Base-by-base conservation (phyloP, 1,139 yeast genomes). In the Meyerozyma carpophila region DNA sequence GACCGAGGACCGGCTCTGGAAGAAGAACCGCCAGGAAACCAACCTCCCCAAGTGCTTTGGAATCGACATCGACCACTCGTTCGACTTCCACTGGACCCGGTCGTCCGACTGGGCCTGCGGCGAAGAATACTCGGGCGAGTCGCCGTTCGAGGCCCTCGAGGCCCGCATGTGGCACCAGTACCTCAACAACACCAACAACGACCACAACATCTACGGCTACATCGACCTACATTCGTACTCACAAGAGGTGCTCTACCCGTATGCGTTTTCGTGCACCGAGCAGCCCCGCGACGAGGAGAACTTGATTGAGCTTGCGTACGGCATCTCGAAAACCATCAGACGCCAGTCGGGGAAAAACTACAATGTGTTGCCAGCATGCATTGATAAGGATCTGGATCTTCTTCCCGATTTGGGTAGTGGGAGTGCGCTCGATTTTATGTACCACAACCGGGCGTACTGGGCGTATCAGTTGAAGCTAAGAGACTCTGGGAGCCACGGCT, bases 31-130 rank as follows among this genome's bases (percentile, higher is more conserved):
- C 49, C 96, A 90, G 63, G 77, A 78, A 43, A 85, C 95, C 0
- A 74, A 70, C 32, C 64, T 79, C 42, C 81, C 87, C 5, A 64
- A 73, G 38, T 90, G 97, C 62, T 69, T 75, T 42, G 97, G 97
- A 7, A 77, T 89, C 40, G 96, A 90, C 59, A 81, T 90, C 46
- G 96, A 88, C 60, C 95, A 86, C 56, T 84, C 95, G 1, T 88
- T 83, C 62, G 84, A 78, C 52, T 85, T 70, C 64, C 89, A 84
- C 55, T 87, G 93, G 84, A 71, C 79, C 6, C 68, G 70, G 40
- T 77, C 85, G 13, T 65, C 71, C 41, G 88, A 82, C 47, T 70
- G 79, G 62, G 88, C 93, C 4, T 90, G 96, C 63, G 84, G 87
- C 32, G 94, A 84, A 56, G 88, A 84, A 44, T 90, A 87, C 61